Evolutionary conservation across 2,329 filamentous ascomycete species (phyloP).

Genomic region (Lasiodiplodia sp.): DNA sequence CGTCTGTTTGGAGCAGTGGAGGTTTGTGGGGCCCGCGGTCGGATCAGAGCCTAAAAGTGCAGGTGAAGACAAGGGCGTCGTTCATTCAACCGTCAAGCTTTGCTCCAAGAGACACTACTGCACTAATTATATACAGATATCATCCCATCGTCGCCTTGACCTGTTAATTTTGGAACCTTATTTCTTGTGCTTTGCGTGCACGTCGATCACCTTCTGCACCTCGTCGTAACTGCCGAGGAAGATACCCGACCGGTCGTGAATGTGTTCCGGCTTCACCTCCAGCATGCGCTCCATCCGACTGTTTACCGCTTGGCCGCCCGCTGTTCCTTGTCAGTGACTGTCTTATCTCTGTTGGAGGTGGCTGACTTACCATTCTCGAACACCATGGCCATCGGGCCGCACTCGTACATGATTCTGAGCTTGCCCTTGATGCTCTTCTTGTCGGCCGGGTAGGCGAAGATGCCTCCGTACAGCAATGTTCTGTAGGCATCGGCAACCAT

Average conservation of each 20-base stretch:
- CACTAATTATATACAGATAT: constrained; percentile 18
- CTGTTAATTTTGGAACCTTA: neutral
- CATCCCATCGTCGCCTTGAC: neutral
- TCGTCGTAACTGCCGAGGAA: constrained; percentile 96
- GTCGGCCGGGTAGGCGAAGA: constrained; percentile 97
- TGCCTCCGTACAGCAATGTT: constrained; percentile 91
- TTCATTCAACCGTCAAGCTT: constrained; percentile 10
- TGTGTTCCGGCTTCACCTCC: constrained; percentile 85
- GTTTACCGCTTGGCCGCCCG: constrained; percentile 90
- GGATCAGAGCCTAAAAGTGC: constrained; percentile 17
- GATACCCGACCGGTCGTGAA: constrained; percentile 94
- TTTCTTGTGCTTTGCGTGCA: constrained; percentile 67
- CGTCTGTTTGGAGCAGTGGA: neutral
- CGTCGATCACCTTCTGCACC: constrained; percentile 91
- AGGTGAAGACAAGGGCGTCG: constrained; percentile 6
- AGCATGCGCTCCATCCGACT: constrained; percentile 92
- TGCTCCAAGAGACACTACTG: constrained; percentile 5
- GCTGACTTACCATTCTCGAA: constrained; percentile 90
- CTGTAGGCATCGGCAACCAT: constrained; percentile 99
- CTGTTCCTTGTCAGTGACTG: constrained; percentile 54
- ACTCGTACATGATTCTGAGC: constrained; percentile 96
- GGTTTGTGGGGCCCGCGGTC: neutral
- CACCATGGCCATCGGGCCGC: constrained; percentile 97
- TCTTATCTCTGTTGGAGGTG: neutral
- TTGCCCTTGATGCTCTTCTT: constrained; percentile 99